These are phyloP conservation scores for Physcomitrellopsis africana DNA, from an alignment of 225 moss, liverwort and hornwort genomes.

Conservation along the genomic window DNA sequence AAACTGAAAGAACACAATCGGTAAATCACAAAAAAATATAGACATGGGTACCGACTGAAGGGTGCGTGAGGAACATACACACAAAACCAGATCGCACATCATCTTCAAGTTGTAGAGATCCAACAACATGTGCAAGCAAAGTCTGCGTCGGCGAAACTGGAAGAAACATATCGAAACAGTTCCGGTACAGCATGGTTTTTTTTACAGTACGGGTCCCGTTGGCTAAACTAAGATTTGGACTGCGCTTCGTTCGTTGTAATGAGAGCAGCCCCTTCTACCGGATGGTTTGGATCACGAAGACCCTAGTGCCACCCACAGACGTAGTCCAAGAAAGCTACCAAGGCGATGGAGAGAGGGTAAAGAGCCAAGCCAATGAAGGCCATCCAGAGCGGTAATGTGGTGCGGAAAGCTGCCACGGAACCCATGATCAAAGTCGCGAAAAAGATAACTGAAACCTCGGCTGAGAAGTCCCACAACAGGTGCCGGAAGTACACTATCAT, in stretches of 20 bases:
- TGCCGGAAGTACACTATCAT: conserved; percentile 75
- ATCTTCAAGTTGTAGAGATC: conserved; percentile 12
- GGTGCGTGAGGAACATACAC: neutral
- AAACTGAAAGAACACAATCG: neutral
- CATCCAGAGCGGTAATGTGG: conserved; percentile 90
- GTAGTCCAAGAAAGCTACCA: conserved; percentile 89
- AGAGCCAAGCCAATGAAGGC: conserved; percentile 76
- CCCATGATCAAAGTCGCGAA: conserved; percentile 82
- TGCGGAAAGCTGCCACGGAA: conserved; percentile 67
- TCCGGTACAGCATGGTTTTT: too few species aligned
- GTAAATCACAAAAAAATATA: conserved; percentile 12
- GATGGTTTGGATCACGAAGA: neutral
- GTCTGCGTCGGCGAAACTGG: neutral
- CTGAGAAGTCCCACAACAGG: conserved; percentile 92
- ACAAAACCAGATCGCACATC: neutral
- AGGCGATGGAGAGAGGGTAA: conserved; percentile 77
- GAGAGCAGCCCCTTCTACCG: too few species aligned
- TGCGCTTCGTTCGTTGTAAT: too few species aligned
- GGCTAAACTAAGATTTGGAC: too few species aligned
- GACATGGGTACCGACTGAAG: neutral
- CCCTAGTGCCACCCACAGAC: conserved; percentile 78
- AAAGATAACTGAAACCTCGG: conserved; percentile 84
- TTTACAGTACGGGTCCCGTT: too few species aligned
- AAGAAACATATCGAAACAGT: too few species aligned
- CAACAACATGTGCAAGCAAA: conserved; percentile 23